Evolutionary conservation across 768 basidiomycete species (phyloP), one percentile per base, ranked within the genome.

Genomic region (Mycena indigotica): DNA sequence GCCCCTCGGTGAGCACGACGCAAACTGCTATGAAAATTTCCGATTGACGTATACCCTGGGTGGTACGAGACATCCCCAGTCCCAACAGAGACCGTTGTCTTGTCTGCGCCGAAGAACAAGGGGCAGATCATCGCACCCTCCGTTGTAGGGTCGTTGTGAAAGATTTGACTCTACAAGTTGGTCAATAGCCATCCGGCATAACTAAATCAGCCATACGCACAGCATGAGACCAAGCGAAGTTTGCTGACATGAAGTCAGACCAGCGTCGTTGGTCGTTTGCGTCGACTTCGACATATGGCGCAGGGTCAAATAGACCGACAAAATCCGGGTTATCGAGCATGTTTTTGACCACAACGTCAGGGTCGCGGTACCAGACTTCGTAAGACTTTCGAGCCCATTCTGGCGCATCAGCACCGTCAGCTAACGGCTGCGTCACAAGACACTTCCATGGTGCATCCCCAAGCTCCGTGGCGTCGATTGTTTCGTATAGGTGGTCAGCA

Each of bases 171-270:
- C 40, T 60, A 32, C 41, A 8, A 10, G 6, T 23, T 23, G 21
- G 15, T 35, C 17, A 2, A 13, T 49, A 21, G 40, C 49, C 45
- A 50, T 29, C 35, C 35, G 35, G 12, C 12, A 10, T 13, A 15
- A 3, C 15, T 25, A 44, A 6, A 13, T 39, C 40, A 25, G 41
- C 54, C 44, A 19, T 30, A 65, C 64, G 4, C 32, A 72, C 73
- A 15, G 70, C 72, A 48, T 81, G 76, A 5, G 63, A 51, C 76
- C 75, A 80, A 3, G 73, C 73, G 64, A 69, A 79, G 26, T 75
- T 65, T 4, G 73, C 78, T 0, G 75, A 77, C 73, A 79, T 77
- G n/a, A 80, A 60, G 62, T 79, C 65, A 3, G 32, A 39, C 51
- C 62, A 76, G 4, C 60, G 66, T 0, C 71, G 58, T 19, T 68